Base-by-base conservation (phyloP, 1,284 basidiomycete species). In the Stereum hirsutum region DNA sequence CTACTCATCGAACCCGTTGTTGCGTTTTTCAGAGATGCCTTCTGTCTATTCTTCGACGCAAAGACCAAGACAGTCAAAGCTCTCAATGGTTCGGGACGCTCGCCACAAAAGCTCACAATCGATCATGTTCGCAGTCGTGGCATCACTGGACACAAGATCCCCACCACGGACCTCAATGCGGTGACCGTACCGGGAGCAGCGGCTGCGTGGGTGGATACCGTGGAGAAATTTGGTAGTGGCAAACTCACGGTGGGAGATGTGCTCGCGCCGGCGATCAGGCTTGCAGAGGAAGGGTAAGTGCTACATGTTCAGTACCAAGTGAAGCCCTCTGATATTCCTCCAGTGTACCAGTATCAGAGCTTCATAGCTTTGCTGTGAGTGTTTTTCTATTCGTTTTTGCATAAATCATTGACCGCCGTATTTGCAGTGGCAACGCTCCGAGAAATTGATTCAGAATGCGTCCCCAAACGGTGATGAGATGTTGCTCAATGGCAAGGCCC, bases 151-250 rank as follows among this genome's bases (percentile, higher is more conserved):
- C 19, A 34, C 33, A 69, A 68, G 33, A 89, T 93, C 46, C 88
- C 88, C 1, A 58, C 72, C 7, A 79, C 72, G 3, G 81, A 92
- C 57, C 63, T 95, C 31, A 94, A 95, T 58, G 74, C 83, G 11
- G 93, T 93, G 5, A 98, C 95, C 0, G 92, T 97, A 3, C 95
- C 95, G 48, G 83, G 94, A 37, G 87, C 89, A 15, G 88, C 93
- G 1, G 89, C 91, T 17, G 89, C 90, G 10, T 98, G 94, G 93
- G 72, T 88, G 25, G 95, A 96, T 60, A 89, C 91, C 0, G 72
- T 96, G 37, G 76, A 86, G 45, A 68, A 72, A 41, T 80, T 96
- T 44, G 95, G 95, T 10, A 88, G 79, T 49, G 86, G 89, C n/a
- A 85, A 78, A 43, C 56, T 97, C 1, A 74, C 73, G 5, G 62